Conservation (phyloP, 345 rosid genomes). For the Lumnitzera racemosa region DNA sequence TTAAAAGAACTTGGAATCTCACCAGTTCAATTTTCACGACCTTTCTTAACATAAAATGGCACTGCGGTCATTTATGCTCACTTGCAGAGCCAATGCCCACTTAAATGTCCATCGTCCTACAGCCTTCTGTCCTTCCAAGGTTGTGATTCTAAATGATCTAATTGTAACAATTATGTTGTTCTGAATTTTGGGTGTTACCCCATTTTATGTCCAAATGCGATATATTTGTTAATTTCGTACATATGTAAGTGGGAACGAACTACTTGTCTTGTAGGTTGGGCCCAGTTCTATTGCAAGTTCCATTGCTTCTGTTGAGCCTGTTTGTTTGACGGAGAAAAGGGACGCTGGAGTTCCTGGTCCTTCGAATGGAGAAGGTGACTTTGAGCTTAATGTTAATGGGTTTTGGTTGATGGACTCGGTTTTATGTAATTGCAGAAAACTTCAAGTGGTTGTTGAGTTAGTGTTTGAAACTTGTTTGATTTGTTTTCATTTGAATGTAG, state of each 20-base stretch:
- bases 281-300: slow-evolving; percentile 1
- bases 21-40: no score
- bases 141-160: neutral
- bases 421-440: neutral
- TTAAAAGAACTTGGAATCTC: no score
- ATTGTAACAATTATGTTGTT: no score
- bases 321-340: slow-evolving; percentile 2
- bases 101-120: slow-evolving; percentile 7
- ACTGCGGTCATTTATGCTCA: neutral
- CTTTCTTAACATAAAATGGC: neutral
- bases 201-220: neutral
- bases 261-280: neutral
- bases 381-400: neutral
- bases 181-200: neutral
- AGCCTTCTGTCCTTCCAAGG: slow-evolving; percentile 9
- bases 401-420: neutral
- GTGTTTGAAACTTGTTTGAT: neutral
- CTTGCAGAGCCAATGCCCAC: neutral
- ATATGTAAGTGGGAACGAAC: slow-evolving; percentile 2
- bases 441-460: neutral
- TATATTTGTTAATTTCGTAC: neutral
- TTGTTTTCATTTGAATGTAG: neutral
- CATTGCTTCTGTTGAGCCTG: slow-evolving; percentile 1
- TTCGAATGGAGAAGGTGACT: slow-evolving; percentile 5
- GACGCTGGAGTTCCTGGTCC: neutral